Percentiles rank a stretch among this genome's conserved stretches.
These are phyloP conservation scores for Phytophthora brassicae DNA, from an alignment of 352 stramenopile genomes.

Conservation along the genomic window DNA sequence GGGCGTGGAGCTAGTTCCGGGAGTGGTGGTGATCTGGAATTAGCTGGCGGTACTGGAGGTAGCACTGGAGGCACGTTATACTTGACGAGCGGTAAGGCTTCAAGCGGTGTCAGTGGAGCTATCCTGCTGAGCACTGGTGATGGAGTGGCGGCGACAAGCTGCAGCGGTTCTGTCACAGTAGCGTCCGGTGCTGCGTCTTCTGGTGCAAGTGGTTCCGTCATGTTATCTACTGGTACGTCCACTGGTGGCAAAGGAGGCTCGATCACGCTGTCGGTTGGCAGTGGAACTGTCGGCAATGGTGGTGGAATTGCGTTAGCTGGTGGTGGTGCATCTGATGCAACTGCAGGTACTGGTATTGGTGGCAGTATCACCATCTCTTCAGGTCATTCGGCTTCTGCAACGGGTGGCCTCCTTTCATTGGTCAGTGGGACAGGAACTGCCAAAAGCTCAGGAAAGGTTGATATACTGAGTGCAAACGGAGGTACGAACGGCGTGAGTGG, in stretches of 20 bases:
- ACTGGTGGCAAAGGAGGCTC: slow-evolving; percentile 24
- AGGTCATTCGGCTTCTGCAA: slow-evolving; percentile 35
- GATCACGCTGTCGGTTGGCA: slow-evolving; percentile 35
- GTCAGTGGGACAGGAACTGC: slow-evolving; percentile 34
- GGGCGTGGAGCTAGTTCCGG: slow-evolving; percentile 19
- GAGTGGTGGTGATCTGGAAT: slow-evolving; percentile 12
- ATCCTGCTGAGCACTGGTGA: slow-evolving; percentile 24
- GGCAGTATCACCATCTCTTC: slow-evolving; percentile 39
- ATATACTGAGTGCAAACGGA: slow-evolving; percentile 37
- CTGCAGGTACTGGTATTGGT: slow-evolving; percentile 30
- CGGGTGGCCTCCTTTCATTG: slow-evolving; percentile 42
- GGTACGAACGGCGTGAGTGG: slow-evolving; percentile 48
- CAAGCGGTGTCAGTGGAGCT: slow-evolving; percentile 21
- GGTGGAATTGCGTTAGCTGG: slow-evolving; percentile 29
- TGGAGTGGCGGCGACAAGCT: slow-evolving; percentile 11
- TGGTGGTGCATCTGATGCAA: slow-evolving; percentile 15
- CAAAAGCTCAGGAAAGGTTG: slow-evolving; percentile 50
- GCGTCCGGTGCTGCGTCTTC: slow-evolving; percentile 27
- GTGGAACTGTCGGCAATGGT: slow-evolving; percentile 28
- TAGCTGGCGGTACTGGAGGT: slow-evolving; percentile 20
- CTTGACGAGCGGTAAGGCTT: slow-evolving; percentile 25
- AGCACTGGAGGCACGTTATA: slow-evolving; percentile 30
- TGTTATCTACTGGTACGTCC: slow-evolving; percentile 23
- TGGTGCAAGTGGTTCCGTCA: slow-evolving; percentile 27
- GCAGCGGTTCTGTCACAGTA: slow-evolving; percentile 35